phyloP scores from a whole-genome alignment of 345 rosid genomes.

The Stellera chamaejasme region DNA sequence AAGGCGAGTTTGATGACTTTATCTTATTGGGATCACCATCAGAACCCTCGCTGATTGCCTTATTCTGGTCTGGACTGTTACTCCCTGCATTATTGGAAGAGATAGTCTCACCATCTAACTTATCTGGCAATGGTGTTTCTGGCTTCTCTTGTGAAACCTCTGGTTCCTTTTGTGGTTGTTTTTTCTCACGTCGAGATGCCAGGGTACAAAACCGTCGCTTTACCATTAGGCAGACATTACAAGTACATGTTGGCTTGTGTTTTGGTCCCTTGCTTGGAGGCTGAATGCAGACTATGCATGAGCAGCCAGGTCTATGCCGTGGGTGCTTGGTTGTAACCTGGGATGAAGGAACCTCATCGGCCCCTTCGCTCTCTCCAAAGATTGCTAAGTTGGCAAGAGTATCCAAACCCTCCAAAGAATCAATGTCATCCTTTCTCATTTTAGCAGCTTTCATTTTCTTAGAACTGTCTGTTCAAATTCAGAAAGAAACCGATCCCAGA shows the following conservation, averaged over 20 bases:
- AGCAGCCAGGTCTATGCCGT: conserved; percentile 84
- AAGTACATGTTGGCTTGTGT: conserved; percentile 72
- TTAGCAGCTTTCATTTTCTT: conserved; percentile 48
- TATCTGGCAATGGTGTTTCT: conserved; percentile 26
- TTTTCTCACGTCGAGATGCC: conserved; percentile 63
- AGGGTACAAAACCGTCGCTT: conserved; percentile 74
- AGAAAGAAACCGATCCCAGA: conserved; percentile 9
- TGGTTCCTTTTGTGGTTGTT: conserved; percentile 51
- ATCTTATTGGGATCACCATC: conserved; percentile 37
- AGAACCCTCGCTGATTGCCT: conserved; percentile 29
- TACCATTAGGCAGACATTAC: conserved; percentile 63
- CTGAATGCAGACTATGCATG: conserved; percentile 91
- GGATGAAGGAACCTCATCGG: conserved; percentile 32
- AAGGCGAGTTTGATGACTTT: conserved; percentile 42
- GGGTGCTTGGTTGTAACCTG: conserved; percentile 86
- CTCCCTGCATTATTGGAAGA: conserved; percentile 33
- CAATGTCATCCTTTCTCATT: conserved; percentile 35
- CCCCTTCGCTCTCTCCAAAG: conserved; percentile 42
- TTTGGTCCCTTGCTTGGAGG: conserved; percentile 87
- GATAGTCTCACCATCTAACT: conserved; percentile 31
- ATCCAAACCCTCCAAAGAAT: conserved; percentile 57
- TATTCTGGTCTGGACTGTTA: conserved; percentile 38
- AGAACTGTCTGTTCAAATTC: conserved; percentile 26
- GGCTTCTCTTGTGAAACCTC: conserved; percentile 39
- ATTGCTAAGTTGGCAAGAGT: conserved; percentile 62